These are phyloP conservation scores for Nymphaea thermarum DNA, from an alignment of 164 flowering plant genomes.

Conservation along the genomic window DNA sequence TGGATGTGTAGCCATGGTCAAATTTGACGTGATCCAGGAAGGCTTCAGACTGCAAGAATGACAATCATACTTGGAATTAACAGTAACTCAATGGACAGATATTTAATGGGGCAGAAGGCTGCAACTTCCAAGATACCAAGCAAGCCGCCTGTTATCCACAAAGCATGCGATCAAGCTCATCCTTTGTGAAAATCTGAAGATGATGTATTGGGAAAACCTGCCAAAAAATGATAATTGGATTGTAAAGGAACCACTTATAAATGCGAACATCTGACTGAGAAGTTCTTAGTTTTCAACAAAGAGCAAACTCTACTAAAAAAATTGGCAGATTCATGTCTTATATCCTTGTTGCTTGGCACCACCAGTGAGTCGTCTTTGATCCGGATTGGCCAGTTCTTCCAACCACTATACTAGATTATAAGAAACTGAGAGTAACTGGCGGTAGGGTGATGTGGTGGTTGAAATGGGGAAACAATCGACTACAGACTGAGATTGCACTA, in stretches of 20 bases:
- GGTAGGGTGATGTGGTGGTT: too few species aligned
- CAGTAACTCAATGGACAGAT: not conserved
- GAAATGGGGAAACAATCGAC: too few species aligned
- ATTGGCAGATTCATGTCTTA: too few species aligned
- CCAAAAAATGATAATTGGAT: not conserved
- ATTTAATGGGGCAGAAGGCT: not conserved
- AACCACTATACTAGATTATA: too few species aligned
- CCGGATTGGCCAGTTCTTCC: too few species aligned
- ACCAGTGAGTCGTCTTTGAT: too few species aligned
- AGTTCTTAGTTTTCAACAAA: not conserved
- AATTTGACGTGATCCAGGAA: conserved; percentile 73
- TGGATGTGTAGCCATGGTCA: conserved; percentile 92
- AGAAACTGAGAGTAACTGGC: too few species aligned
- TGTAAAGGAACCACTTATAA: not conserved
- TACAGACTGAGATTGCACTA: too few species aligned
- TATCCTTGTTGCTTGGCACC: too few species aligned
- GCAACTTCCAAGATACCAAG: not conserved
- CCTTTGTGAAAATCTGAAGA: conserved; percentile 69
- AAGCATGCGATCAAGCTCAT: not conserved
- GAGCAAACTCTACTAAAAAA: too few species aligned
- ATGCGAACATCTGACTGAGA: not conserved
- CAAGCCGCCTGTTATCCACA: not conserved
- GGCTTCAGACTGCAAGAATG: conserved; percentile 33
- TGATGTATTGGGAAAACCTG: conserved; percentile 71
- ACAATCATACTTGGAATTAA: conserved; percentile 1